phyloP scores from a whole-genome alignment of 1,139 yeast genomes.

The Kodamaea suecica region DNA sequence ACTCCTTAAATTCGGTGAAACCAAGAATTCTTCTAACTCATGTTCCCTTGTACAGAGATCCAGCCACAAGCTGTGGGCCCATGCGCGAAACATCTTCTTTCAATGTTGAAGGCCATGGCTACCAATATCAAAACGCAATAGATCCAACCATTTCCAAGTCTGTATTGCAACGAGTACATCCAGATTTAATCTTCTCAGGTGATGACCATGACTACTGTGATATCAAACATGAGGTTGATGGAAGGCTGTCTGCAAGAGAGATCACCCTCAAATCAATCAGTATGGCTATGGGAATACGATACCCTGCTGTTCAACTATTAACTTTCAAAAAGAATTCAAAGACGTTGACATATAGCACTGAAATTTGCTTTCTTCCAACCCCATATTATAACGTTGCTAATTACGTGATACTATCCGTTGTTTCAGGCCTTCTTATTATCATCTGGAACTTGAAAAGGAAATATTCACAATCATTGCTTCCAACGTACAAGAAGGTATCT shows the following conservation, averaged over 20 bases:
- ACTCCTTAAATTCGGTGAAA: conserved; percentile 14
- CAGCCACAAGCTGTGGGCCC: conserved; percentile 40
- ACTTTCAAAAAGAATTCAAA: conserved; percentile 26
- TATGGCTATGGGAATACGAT: conserved; percentile 57
- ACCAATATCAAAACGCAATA: conserved; percentile 53
- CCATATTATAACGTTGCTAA: conserved; percentile 45
- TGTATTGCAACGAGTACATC: conserved; percentile 32
- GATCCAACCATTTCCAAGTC: conserved; percentile 26
- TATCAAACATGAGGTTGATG: conserved; percentile 27
- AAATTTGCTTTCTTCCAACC: conserved; percentile 46
- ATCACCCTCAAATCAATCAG: conserved; percentile 55
- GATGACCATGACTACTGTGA: conserved; percentile 61
- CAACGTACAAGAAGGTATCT: conserved; percentile 9
- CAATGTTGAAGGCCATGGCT: conserved; percentile 32
- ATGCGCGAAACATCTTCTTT: conserved; percentile 36
- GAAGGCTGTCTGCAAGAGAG: conserved; percentile 25
- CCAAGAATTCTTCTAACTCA: conserved; percentile 46
- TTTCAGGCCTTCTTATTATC: conserved; percentile 29
- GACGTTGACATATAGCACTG: conserved; percentile 33
- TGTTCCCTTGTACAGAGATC: conserved; percentile 48
- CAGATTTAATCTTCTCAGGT: conserved; percentile 46
- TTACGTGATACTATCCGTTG: conserved; percentile 39
- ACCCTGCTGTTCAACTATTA: conserved; percentile 53
- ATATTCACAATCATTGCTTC: conserved; percentile 10
- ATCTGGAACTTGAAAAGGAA: conserved; percentile 32